These are phyloP conservation scores for Circinella umbellata DNA, from an alignment of 371 early-diverging fungal species.

Conservation along the genomic window DNA sequence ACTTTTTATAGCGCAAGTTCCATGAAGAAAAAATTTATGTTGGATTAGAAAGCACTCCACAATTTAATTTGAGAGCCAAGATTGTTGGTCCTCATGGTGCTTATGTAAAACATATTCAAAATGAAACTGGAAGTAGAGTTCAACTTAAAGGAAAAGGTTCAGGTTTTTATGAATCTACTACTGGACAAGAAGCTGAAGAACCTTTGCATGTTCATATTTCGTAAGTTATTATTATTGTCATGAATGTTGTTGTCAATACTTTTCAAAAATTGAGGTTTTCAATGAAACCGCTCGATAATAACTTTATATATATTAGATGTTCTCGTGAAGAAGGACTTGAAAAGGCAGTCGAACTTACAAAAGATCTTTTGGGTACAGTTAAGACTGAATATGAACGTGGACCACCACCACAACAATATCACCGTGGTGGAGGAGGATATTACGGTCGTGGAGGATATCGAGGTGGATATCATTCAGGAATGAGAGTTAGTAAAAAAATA, in stretches of 20 bases:
- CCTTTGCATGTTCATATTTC: slow-evolving; percentile 80
- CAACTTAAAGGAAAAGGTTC: slow-evolving; percentile 87
- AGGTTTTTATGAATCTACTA: slow-evolving; percentile 72
- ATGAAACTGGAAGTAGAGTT: slow-evolving; percentile 77
- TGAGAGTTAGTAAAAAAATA: too few relatives aligned
- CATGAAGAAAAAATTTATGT: slow-evolving; percentile 74
- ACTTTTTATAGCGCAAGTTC: slow-evolving; percentile 39
- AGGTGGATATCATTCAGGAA: slow-evolving; percentile 25
- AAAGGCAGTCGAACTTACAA: slow-evolving; percentile 69
- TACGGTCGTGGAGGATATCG: slow-evolving; percentile 41
- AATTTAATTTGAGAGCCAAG: slow-evolving; percentile 83
- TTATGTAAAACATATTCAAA: slow-evolving; percentile 88
- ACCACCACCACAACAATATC: neutral
- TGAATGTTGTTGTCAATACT: too few relatives aligned
- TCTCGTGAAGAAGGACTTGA: slow-evolving; percentile 70
- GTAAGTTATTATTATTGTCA: slow-evolving; percentile 45
- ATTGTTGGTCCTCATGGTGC: slow-evolving; percentile 86
- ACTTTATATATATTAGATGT: slow-evolving; percentile 43
- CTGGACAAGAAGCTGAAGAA: slow-evolving; percentile 78
- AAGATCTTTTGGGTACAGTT: slow-evolving; percentile 81
- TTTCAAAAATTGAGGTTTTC: too few relatives aligned
- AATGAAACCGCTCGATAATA: too few relatives aligned
- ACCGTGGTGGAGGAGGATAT: slow-evolving; percentile 1
- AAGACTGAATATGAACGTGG: slow-evolving; percentile 69
- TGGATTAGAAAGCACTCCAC: slow-evolving; percentile 71